Percentiles rank a stretch among this genome's conserved stretches.
Evolutionary conservation across 257 asterid species (phyloP).

Genomic region (Solanum paucissectum): DNA sequence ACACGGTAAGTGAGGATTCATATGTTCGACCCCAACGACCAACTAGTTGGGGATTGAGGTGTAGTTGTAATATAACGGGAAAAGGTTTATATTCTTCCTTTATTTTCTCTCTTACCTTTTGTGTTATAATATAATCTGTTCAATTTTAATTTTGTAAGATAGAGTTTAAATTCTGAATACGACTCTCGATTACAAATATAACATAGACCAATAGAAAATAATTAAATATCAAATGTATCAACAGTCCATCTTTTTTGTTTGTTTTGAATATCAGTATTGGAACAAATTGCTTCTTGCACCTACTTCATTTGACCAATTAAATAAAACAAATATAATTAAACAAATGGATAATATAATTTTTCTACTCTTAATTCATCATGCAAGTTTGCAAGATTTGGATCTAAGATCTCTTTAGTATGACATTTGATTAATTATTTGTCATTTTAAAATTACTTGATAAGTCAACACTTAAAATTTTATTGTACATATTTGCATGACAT

Average conservation of each 20-base stretch:
- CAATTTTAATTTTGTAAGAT: neutral
- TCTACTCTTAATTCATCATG: neutral
- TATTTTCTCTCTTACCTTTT: neutral
- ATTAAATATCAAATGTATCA: neutral
- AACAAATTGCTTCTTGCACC: neutral
- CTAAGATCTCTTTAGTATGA: neutral
- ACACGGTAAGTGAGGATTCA: neutral
- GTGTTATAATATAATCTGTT: neutral
- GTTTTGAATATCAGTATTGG: neutral
- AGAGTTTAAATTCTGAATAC: too few relatives aligned
- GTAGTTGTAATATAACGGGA: neutral
- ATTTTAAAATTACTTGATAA: neutral
- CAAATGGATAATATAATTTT: neutral
- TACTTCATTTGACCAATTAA: neutral
- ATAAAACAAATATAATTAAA: neutral
- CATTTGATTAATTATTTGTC: neutral
- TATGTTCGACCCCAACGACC: neutral
- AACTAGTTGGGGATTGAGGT: neutral
- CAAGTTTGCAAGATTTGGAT: neutral
- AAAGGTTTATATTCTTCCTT: neutral
- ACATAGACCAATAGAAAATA: neutral
- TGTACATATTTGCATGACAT: neutral
- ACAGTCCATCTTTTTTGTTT: neutral
- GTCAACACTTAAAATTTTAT: neutral
- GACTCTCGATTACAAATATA: neutral